phyloP scores from a whole-genome alignment of 2,329 filamentous ascomycete species.

The Claviceps citrina region DNA sequence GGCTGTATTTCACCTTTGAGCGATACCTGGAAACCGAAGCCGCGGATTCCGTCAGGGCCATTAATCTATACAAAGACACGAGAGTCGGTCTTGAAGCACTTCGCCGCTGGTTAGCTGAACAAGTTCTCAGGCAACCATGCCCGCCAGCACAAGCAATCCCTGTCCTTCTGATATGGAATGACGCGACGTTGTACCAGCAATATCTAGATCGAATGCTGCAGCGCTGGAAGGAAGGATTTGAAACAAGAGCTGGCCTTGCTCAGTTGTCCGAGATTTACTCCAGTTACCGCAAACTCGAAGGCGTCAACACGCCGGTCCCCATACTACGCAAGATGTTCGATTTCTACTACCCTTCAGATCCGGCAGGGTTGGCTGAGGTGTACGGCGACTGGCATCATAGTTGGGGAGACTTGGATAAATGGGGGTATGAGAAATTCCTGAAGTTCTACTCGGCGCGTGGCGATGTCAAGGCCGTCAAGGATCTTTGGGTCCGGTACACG shows the following conservation, averaged over 20 bases:
- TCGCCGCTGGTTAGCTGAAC: slow-evolving; percentile 16
- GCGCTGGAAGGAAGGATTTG: slow-evolving; percentile 15
- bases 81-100: slow-evolving; percentile 14
- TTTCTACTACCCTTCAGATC: slow-evolving; percentile 22
- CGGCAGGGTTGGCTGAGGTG: slow-evolving; percentile 29
- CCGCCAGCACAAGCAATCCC: slow-evolving; percentile 17
- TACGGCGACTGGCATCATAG: slow-evolving; percentile 33
- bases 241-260: slow-evolving; percentile 15
- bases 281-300: slow-evolving; percentile 28
- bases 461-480: slow-evolving; percentile 29
- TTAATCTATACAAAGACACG: slow-evolving; percentile 11
- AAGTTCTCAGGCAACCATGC: slow-evolving; percentile 20
- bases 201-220: slow-evolving; percentile 24
- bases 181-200: slow-evolving; percentile 26
- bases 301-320: slow-evolving; percentile 19
- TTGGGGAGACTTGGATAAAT: slow-evolving; percentile 24
- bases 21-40: slow-evolving; percentile 16
- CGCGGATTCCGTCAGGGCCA: slow-evolving; percentile 10
- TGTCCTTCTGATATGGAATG: slow-evolving; percentile 26
- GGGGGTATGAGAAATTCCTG: slow-evolving; percentile 33
- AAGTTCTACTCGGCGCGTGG: slow-evolving; percentile 33
- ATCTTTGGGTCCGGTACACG: slow-evolving; percentile 30
- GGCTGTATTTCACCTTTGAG: slow-evolving; percentile 20
- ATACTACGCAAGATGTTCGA: slow-evolving; percentile 32
- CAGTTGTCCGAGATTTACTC: slow-evolving; percentile 29